phyloP scores from a whole-genome alignment of 768 basidiomycete genomes.

The Tricholoma hemisulphureum region DNA sequence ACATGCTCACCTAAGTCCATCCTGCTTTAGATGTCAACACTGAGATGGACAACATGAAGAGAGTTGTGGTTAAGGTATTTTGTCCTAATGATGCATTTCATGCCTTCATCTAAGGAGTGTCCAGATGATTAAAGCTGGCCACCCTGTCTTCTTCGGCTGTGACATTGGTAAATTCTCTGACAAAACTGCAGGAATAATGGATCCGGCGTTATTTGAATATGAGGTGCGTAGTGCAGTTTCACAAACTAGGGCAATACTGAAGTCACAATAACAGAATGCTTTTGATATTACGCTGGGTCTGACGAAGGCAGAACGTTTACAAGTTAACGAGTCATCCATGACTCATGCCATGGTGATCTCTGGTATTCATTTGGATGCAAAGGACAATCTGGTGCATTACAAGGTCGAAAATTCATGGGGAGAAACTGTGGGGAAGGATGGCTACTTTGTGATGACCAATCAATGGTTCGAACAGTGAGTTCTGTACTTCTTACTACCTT shows the following conservation, averaged over 20 bases:
- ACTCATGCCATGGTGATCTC: conserved; percentile 97
- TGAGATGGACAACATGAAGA: conserved; percentile 76
- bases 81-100: neutral
- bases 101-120: neutral
- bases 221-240: conserved; percentile 47
- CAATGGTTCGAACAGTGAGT: conserved; percentile 89
- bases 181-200: conserved; percentile 76
- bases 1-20: neutral
- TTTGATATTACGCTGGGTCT: conserved; percentile 80
- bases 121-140: conserved; percentile 78
- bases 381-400: conserved; percentile 81
- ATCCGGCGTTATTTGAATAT: conserved; percentile 77
- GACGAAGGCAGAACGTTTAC: conserved; percentile 82
- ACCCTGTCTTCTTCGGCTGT: conserved; percentile 94
- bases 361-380: conserved; percentile 79
- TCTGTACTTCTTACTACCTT: conserved; percentile 1
- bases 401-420: conserved; percentile 99
- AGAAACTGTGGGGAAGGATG: conserved; percentile 70
- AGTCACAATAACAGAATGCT: conserved; percentile 49
- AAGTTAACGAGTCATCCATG: conserved; percentile 84
- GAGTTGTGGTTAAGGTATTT: conserved; percentile 67
- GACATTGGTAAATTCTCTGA: conserved; percentile 91
- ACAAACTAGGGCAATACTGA: neutral
- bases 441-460: conserved; percentile 91
- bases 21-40: conserved; percentile 78